Percentiles rank a stretch among this genome's conserved stretches.
Conservation (phyloP, 257 asterid genomes). For the Solanum microdontum region DNA sequence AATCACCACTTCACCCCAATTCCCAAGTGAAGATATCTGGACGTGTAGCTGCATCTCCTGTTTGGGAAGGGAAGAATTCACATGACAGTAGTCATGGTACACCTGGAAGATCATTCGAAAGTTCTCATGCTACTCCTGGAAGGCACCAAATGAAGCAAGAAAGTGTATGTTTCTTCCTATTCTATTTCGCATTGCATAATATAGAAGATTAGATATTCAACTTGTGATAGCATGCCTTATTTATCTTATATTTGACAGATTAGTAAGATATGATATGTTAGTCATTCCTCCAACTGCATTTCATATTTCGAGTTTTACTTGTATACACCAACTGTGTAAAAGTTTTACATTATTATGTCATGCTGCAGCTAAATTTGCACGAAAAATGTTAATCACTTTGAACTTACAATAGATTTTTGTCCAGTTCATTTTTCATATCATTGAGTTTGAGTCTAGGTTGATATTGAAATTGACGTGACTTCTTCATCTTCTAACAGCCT, state of each 20-base stretch:
- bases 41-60: slow-evolving; percentile 51
- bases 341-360: not conserved
- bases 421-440: not conserved
- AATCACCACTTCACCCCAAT: slow-evolving; percentile 66
- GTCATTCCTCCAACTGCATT: not conserved
- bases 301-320: not conserved
- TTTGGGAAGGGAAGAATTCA: slow-evolving; percentile 44
- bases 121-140: slow-evolving; percentile 22
- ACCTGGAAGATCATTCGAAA: slow-evolving; percentile 8
- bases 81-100: slow-evolving; percentile 46
- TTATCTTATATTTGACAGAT: not conserved
- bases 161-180: slow-evolving; percentile 38
- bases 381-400: not conserved
- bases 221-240: not conserved
- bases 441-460: not conserved
- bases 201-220: not conserved
- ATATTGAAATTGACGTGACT: not conserved
- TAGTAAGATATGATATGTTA: not conserved
- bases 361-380: not conserved
- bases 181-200: not conserved
- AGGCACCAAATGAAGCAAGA: slow-evolving; percentile 21
- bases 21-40: slow-evolving; percentile 33
- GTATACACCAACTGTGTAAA: not conserved
- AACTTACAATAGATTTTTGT: not conserved
- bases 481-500: not conserved